Evolutionary conservation across 768 basidiomycete genomes (phyloP), one percentile per base, ranked within the genome.

Genomic region (Phylloporus sp.): DNA sequence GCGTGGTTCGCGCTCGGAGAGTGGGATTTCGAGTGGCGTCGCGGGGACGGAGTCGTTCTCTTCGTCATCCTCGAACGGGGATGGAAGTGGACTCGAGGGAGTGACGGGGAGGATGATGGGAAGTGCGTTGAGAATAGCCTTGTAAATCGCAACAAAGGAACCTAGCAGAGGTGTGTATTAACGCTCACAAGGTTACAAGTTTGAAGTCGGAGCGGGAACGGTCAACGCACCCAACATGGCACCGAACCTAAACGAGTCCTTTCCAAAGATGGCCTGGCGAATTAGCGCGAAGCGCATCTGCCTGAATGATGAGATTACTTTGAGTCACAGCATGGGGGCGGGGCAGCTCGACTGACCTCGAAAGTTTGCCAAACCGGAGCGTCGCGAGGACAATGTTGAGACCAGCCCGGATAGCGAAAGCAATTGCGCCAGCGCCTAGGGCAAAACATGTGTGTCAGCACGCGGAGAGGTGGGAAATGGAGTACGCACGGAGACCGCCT

Each of bases 211-310:
- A 52, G 38, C 18, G 20, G 38, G 33, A 52, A n/a, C n/a, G n/a
- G n/a, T n/a, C 7, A 45, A 50, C 46, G 1, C 22, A 83, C 90
- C 91, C 29, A 97, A 71, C 90, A 94, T 94, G 0, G 84, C 81
- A 5, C 84, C 89, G 53, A 95, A 94, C 17, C 93, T 73, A 59
- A 86, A 77, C 0, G 89, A 83, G 59, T 96, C 93, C 33, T 71
- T 52, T 0, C 92, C 92, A 54, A 96, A 88, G 35, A 95, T 71
- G 0, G 91, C 93, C 69, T 80, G 86, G 4, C 85, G 79, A 40
- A 96, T 73, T 20, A 92, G 63, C 5, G 78, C 66, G 8, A 86
- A 66, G 9, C 86, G 79, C 44, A 76, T 66, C n/a, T 79, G 70
- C 57, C 88, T 92, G 56, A 5, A 43, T 21, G n/a, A 38, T n/a